Percentiles rank a stretch among this genome's conserved stretches.
Conservation (phyloP, 441 rosid species). For the Euphorbia corollata region DNA sequence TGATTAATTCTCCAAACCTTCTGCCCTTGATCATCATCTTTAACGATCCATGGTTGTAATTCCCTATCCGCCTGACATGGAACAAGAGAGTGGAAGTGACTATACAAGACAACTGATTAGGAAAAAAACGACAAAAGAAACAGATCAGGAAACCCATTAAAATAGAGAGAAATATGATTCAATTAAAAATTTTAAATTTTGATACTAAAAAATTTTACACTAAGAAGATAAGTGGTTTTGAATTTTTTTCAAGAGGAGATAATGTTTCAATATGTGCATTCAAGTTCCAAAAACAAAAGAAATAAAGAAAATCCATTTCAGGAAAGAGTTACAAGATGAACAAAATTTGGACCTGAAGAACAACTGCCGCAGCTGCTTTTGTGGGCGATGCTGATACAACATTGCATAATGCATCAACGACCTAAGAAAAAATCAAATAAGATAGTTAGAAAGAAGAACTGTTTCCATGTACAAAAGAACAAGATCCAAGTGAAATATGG, state of each 20-base stretch:
- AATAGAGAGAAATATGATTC: constrained; percentile 11
- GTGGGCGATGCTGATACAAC: constrained; percentile 89
- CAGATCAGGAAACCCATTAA: constrained; percentile 10
- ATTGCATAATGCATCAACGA: constrained; percentile 92
- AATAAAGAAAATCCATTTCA: not conserved
- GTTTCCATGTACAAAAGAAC: not conserved
- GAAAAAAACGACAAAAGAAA: constrained; percentile 2
- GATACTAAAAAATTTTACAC: not conserved
- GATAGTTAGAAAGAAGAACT: constrained; percentile 11
- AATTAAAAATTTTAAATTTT: not conserved
- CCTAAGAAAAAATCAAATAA: constrained; percentile 39
- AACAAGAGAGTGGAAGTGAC: constrained; percentile 28
- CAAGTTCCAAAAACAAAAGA: not conserved
- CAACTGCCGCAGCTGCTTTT: constrained; percentile 88
- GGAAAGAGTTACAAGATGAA: constrained; percentile 20
- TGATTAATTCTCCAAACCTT: constrained; percentile 96
- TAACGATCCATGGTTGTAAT: constrained; percentile 97
- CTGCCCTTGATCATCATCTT: constrained; percentile 90
- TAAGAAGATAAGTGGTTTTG: not conserved
- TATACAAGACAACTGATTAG: constrained; percentile 17
- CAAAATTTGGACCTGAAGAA: constrained; percentile 81
- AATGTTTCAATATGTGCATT: not conserved
- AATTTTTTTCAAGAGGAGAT: constrained; percentile 16
- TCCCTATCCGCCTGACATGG: constrained; percentile 85
- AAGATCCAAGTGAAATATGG: not conserved